Conservation (phyloP, 495 filamentous ascomycete genomes). For the Neurospora sp. region DNA sequence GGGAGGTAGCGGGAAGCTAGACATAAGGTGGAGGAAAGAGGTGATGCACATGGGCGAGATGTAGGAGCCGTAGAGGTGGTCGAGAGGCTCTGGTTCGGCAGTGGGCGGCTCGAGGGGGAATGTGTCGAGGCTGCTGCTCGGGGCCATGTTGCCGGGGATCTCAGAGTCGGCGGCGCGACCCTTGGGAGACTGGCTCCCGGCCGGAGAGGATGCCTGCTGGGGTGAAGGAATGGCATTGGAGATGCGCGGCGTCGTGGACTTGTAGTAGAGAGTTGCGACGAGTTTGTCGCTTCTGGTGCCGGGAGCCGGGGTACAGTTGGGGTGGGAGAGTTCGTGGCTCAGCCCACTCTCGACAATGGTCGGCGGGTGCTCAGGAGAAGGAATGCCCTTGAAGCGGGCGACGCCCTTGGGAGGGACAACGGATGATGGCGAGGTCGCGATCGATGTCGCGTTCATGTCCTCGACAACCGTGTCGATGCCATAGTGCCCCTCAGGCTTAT, state of each 20-base stretch:
- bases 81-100: constrained; percentile 52
- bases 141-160: constrained; percentile 46
- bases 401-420: constrained; percentile 21
- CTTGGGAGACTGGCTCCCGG: constrained; percentile 15
- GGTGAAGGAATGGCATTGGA: constrained; percentile 25
- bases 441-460: constrained; percentile 25
- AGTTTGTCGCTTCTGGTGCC: constrained; percentile 36
- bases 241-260: constrained; percentile 31
- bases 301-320: constrained; percentile 40
- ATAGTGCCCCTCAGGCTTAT: constrained; percentile 39
- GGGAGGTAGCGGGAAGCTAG: constrained; percentile 49
- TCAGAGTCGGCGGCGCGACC: constrained; percentile 27
- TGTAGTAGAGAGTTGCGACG: constrained; percentile 63
- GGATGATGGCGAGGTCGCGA: constrained; percentile 9
- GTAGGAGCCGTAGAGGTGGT: constrained; percentile 67
- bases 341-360: constrained; percentile 47
- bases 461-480: constrained; percentile 47
- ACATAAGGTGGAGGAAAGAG: constrained; percentile 68
- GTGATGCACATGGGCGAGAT: constrained; percentile 74
- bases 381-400: constrained; percentile 42
- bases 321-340: constrained; percentile 46
- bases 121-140: constrained; percentile 55
- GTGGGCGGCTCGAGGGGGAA: constrained; percentile 64
- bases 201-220: constrained; percentile 13
- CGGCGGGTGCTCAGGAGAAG: constrained; percentile 39